These are phyloP conservation scores for Lyophyllum shimeji DNA, from an alignment of 768 basidiomycete species.

Conservation along the genomic window DNA sequence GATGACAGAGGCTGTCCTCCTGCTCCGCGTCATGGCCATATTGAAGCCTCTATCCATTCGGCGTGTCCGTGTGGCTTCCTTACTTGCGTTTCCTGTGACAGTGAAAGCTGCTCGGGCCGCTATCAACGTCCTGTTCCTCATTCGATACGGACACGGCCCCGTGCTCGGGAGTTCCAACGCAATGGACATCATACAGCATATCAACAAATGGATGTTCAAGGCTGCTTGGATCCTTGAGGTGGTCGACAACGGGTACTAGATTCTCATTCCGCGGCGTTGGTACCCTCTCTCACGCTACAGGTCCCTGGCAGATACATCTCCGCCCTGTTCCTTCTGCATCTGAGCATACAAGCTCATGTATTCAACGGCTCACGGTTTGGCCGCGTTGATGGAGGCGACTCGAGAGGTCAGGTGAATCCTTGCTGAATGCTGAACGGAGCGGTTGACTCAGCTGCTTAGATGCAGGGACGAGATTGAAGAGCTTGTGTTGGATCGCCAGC, in stretches of 20 bases:
- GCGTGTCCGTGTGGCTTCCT: background rate
- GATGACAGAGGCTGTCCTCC: constrained; percentile 7
- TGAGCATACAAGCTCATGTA: background rate
- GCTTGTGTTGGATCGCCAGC: constrained; percentile 15
- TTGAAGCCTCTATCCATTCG: background rate
- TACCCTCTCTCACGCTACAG: background rate
- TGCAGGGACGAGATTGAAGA: background rate
- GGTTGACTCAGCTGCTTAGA: too few species aligned
- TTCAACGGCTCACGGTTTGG: background rate
- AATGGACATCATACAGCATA: background rate
- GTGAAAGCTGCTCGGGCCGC: constrained; percentile 1
- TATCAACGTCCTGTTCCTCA: background rate
- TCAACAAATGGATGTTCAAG: constrained; percentile 1
- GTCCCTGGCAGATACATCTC: constrained; percentile 1
- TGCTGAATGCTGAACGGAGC: background rate
- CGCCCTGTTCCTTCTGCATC: background rate
- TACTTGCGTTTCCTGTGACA: background rate
- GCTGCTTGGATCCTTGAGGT: constrained; percentile 4
- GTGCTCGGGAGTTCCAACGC: background rate
- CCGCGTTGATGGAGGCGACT: background rate
- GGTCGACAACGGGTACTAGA: constrained; percentile 4
- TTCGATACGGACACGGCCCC: background rate
- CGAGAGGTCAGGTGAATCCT: background rate
- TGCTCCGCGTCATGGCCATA: constrained; percentile 2
- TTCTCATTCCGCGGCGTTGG: background rate